Percentiles rank a stretch among this genome's conserved stretches.
phyloP scores from a whole-genome alignment of 2,329 filamentous ascomycete genomes.

The Fusarium xylarioides region DNA sequence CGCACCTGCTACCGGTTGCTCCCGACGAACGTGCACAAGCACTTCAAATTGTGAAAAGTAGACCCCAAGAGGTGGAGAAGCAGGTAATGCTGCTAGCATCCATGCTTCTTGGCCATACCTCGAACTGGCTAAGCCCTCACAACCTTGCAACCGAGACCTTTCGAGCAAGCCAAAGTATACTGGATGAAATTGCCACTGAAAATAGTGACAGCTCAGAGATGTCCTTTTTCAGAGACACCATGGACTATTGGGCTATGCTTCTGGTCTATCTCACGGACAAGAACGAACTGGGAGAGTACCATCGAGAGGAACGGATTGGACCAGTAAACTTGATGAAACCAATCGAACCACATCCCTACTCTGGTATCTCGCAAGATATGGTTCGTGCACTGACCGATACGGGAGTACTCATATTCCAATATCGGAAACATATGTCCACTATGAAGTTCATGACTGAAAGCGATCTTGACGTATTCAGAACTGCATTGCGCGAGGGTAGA shows the following conservation, averaged over 20 bases:
- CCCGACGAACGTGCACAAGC: not conserved
- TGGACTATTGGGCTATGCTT: constrained; percentile 12
- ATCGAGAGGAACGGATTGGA: not conserved
- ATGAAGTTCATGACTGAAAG: not conserved
- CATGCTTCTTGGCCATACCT: not conserved
- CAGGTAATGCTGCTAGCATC: not conserved
- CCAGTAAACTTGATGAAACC: not conserved
- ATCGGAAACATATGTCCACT: not conserved
- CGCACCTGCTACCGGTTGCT: not conserved
- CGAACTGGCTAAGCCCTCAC: constrained; percentile 1
- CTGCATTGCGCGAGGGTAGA: not conserved
- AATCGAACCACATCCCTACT: not conserved
- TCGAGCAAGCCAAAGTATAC: not conserved
- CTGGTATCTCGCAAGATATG: not conserved
- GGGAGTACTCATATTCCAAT: not conserved
- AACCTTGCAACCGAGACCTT: not conserved
- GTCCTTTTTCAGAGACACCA: not conserved
- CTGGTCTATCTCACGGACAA: not conserved
- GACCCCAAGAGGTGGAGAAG: not conserved
- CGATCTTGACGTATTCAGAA: not conserved
- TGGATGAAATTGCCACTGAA: not conserved
- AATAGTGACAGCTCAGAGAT: not conserved
- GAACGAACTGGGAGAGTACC: not conserved
- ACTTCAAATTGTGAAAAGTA: not conserved
- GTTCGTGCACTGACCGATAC: not conserved